Conservation (phyloP, 1,284 basidiomycete species). For the Cystobasidium pallidum region DNA sequence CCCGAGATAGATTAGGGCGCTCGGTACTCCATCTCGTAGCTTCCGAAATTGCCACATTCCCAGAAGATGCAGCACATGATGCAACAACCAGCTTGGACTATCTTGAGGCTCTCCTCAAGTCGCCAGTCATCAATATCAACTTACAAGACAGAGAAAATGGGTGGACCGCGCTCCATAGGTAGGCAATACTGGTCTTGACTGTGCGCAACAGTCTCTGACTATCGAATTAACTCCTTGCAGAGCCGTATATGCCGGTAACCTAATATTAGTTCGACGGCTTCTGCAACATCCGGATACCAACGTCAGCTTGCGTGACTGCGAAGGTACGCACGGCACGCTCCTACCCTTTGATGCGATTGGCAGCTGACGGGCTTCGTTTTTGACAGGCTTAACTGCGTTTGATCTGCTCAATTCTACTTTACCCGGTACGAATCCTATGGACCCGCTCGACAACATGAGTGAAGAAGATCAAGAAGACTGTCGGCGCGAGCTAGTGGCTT, state of each 20-base stretch:
- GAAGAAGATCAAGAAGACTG: conserved; percentile 59
- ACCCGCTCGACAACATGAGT: conserved; percentile 43
- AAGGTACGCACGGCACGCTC: conserved; percentile 70
- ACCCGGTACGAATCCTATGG: conserved; percentile 59
- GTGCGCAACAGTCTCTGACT: too few species aligned
- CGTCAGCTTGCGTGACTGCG: conserved; percentile 74
- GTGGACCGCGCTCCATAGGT: conserved; percentile 87
- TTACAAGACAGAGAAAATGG: conserved; percentile 78
- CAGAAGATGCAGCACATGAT: not conserved
- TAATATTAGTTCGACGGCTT: conserved; percentile 75
- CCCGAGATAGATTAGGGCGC: conserved; percentile 70
- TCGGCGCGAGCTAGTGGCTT: conserved; percentile 74
- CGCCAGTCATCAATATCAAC: conserved; percentile 80
- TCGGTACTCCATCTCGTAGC: conserved; percentile 77
- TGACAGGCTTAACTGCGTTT: conserved; percentile 72
- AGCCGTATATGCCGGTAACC: conserved; percentile 83
- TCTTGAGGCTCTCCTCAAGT: conserved; percentile 75
- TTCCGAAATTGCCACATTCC: conserved; percentile 6
- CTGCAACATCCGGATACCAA: conserved; percentile 77
- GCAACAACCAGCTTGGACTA: conserved; percentile 65
- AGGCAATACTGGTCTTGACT: not conserved
- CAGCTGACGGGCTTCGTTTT: not conserved
- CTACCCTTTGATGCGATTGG: too few species aligned
- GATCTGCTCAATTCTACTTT: conserved; percentile 93
- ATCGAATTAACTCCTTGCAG: conserved; percentile 6